These are phyloP conservation scores for Metschnikowia amazonensis DNA, from an alignment of 805 yeast species.

Conservation along the genomic window DNA sequence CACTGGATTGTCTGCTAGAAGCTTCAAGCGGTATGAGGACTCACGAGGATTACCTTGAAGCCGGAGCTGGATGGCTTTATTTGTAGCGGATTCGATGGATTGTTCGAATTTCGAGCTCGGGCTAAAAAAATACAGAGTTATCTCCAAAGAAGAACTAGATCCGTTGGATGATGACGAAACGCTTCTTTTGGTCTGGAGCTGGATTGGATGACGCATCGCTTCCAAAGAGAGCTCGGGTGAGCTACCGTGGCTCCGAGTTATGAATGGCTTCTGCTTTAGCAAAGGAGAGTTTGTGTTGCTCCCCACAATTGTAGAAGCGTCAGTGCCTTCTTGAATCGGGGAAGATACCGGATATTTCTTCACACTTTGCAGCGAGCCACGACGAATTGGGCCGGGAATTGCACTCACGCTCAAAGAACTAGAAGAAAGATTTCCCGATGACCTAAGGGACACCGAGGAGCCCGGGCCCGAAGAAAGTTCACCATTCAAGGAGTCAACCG, in stretches of 20 bases:
- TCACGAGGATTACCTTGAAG: constrained; percentile 60
- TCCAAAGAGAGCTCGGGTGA: constrained; percentile 4
- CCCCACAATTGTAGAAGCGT: constrained; percentile 5
- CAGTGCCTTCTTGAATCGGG: constrained; percentile 4
- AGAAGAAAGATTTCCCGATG: constrained; percentile 2
- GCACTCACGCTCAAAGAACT: background rate
- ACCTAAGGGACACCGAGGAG: constrained; percentile 10
- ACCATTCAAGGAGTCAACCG: constrained; percentile 16
- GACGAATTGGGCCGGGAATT: background rate
- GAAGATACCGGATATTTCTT: constrained; percentile 5
- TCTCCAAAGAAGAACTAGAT: constrained; percentile 8
- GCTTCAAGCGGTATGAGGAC: constrained; percentile 63
- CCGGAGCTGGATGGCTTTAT: constrained; percentile 47
- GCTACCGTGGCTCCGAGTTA: background rate
- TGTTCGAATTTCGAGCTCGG: constrained; percentile 17
- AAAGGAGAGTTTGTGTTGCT: background rate
- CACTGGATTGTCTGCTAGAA: constrained; percentile 60
- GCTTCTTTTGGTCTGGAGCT: constrained; percentile 1
- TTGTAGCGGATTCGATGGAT: constrained; percentile 33
- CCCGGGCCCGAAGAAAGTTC: constrained; percentile 12
- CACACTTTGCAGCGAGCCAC: background rate
- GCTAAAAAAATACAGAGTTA: constrained; percentile 6
- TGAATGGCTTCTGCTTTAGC: background rate
- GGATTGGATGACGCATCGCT: constrained; percentile 10
- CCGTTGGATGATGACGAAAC: constrained; percentile 10